A percentile compares a stretch with the other conserved stretches of the same genome.
Evolutionary conservation across 2,329 filamentous ascomycete genomes (phyloP).

Genomic region (Hypoxylon sp.): DNA sequence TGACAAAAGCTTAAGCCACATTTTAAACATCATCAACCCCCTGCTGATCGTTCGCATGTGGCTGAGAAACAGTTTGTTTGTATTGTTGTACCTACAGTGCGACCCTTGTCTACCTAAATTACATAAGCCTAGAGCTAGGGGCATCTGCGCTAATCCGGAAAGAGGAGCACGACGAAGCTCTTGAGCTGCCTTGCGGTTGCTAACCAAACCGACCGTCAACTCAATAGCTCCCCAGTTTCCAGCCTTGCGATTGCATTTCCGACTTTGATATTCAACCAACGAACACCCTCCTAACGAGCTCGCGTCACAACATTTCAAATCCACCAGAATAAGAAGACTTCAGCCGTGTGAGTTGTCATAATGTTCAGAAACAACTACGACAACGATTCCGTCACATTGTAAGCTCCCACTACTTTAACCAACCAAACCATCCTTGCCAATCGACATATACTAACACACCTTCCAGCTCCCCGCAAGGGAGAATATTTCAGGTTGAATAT

Average conservation of each 20-base stretch:
- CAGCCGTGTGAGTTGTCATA: conserved; percentile 49
- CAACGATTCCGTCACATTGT: conserved; percentile 99
- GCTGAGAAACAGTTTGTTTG: conserved; percentile 17
- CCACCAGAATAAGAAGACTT: background rate
- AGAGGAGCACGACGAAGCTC: conserved; percentile 44
- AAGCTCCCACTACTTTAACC: conserved; percentile 55
- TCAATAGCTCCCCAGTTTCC: conserved; percentile 23
- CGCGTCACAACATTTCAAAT: conserved; percentile 1
- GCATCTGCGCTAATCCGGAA: conserved; percentile 38
- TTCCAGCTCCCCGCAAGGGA: conserved; percentile 95
- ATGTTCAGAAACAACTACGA: conserved; percentile 99
- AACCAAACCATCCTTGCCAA: conserved; percentile 20
- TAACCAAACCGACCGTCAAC: conserved; percentile 27
- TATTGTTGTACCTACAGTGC: conserved; percentile 17
- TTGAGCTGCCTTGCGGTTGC: conserved; percentile 45
- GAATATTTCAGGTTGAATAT: conserved; percentile 99
- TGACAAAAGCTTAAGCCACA: conserved; percentile 43
- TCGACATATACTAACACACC: conserved; percentile 37
- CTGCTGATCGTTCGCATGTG: conserved; percentile 16
- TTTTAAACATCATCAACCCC: background rate
- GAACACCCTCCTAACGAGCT: conserved; percentile 25
- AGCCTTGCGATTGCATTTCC: conserved; percentile 38
- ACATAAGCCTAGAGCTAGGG: conserved; percentile 26
- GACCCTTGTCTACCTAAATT: conserved; percentile 11
- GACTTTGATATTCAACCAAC: conserved; percentile 21